These are phyloP conservation scores for Plasmodium chabaudi DNA, from an alignment of 169 alveolate species.

Conservation along the genomic window DNA sequence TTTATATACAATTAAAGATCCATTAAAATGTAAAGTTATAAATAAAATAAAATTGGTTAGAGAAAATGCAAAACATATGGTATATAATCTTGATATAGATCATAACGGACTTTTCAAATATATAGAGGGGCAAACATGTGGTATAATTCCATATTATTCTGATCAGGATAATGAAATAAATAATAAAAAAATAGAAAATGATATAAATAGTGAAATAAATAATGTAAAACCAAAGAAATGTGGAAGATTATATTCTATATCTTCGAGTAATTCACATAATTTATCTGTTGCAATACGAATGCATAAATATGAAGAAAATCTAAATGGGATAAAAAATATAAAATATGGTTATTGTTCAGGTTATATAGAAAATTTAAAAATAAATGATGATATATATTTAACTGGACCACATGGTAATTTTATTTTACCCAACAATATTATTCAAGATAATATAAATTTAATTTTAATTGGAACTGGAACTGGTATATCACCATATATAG, in stretches of 20 bases:
- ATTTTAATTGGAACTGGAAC: constrained; percentile 85
- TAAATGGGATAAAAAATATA: neutral
- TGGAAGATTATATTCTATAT: constrained; percentile 64
- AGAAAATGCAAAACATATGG: constrained; percentile 70
- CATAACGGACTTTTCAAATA: constrained; percentile 76
- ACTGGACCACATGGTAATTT: constrained; percentile 71
- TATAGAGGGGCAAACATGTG: constrained; percentile 83
- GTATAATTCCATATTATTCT: constrained; percentile 81
- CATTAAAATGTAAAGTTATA: constrained; percentile 78
- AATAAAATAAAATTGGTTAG: constrained; percentile 76
- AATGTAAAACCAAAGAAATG: constrained; percentile 3
- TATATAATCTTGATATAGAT: constrained; percentile 79
- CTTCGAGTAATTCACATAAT: constrained; percentile 34
- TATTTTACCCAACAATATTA: constrained; percentile 34
- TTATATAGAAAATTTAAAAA: constrained; percentile 45
- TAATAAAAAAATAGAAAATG: neutral
- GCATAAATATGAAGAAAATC: constrained; percentile 34
- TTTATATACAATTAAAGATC: constrained; percentile 77
- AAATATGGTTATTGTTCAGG: constrained; percentile 73
- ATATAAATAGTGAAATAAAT: neutral
- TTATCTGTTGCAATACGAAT: constrained; percentile 51
- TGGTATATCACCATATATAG: constrained; percentile 83
- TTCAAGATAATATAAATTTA: constrained; percentile 64
- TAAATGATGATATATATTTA: constrained; percentile 65
- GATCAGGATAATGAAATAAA: neutral